Conservation (phyloP, 352 stramenopile genomes). For the Peronospora tabacina region DNA sequence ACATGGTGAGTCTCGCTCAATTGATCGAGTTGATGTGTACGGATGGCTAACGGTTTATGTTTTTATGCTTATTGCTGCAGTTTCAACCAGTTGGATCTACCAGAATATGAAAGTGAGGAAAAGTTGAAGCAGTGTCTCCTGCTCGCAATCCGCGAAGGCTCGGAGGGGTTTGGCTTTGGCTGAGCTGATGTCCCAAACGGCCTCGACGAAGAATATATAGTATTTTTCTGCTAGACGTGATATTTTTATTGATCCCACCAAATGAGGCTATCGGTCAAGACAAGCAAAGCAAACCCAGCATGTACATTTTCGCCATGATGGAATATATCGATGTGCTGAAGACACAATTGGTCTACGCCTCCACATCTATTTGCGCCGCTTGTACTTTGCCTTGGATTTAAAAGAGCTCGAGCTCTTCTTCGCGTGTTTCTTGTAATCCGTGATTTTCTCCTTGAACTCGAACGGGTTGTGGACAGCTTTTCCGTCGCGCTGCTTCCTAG, state of each 20-base stretch:
- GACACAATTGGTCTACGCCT: conserved; percentile 10
- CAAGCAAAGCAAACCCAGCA: too few relatives aligned
- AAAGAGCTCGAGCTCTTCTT: conserved; percentile 84
- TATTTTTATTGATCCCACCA: too few relatives aligned
- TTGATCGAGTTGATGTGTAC: conserved; percentile 3
- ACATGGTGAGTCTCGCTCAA: conserved; percentile 83
- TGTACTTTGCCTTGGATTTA: conserved; percentile 89
- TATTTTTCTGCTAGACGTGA: neutral
- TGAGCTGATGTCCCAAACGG: conserved; percentile 40
- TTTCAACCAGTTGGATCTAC: conserved; percentile 99
- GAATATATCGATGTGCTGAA: conserved; percentile 23
- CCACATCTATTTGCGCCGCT: conserved; percentile 61
- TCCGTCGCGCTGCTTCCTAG: conserved; percentile 34
- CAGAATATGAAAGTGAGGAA: conserved; percentile 96
- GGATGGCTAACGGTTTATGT: conserved; percentile 11
- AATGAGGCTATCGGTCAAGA: too few relatives aligned
- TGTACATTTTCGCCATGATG: too few relatives aligned
- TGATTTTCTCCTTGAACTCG: conserved; percentile 90
- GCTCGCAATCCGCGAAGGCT: conserved; percentile 96
- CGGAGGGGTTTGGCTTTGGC: conserved; percentile 96
- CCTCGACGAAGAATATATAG: conserved; percentile 1
- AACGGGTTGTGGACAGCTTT: conserved; percentile 49
- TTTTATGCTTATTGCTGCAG: conserved; percentile 30
- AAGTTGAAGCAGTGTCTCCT: conserved; percentile 95
- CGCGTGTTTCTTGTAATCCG: conserved; percentile 83